Percentiles rank a stretch among this genome's conserved stretches.
Evolutionary conservation across 495 filamentous ascomycete genomes (phyloP).

Genomic region (Penicillium riverlandense): DNA sequence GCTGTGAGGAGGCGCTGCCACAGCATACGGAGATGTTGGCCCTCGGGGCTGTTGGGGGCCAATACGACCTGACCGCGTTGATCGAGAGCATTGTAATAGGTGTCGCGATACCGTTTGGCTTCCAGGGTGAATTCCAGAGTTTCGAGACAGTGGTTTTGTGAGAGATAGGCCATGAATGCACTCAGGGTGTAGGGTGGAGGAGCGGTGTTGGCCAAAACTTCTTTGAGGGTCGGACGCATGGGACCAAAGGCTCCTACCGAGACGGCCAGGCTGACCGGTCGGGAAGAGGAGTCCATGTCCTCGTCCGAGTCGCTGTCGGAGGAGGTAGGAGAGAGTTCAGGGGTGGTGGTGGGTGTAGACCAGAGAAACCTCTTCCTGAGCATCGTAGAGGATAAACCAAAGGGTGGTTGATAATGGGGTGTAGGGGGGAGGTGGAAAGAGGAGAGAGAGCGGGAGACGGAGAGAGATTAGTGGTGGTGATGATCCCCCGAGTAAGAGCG

Average conservation of each 20-base stretch:
- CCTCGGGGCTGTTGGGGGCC: constrained; percentile 46
- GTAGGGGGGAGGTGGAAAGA: too few relatives aligned
- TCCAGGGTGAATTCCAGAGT: constrained; percentile 97
- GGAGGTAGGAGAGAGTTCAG: constrained; percentile 37
- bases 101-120: constrained; percentile 78
- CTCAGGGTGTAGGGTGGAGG: constrained; percentile 86
- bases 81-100: constrained; percentile 52
- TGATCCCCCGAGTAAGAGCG: too few relatives aligned
- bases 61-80: constrained; percentile 34
- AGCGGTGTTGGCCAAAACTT: constrained; percentile 82
- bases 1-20: constrained; percentile 53
- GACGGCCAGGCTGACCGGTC: constrained; percentile 57
- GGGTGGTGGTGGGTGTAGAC: constrained; percentile 32
- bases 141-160: constrained; percentile 95
- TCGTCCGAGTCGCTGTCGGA: constrained; percentile 51
- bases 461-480: too few relatives aligned
- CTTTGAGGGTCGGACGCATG: constrained; percentile 73
- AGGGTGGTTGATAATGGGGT: too few relatives aligned
- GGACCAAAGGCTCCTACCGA: constrained; percentile 57
- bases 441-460: too few relatives aligned
- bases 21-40: constrained; percentile 66
- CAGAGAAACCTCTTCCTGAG: constrained; percentile 43
- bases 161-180: constrained; percentile 95
- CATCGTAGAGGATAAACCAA: constrained; percentile 20
- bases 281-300: constrained; percentile 43